phyloP scores from a whole-genome alignment of 345 rosid species.

The Hevea brasiliensis region DNA sequence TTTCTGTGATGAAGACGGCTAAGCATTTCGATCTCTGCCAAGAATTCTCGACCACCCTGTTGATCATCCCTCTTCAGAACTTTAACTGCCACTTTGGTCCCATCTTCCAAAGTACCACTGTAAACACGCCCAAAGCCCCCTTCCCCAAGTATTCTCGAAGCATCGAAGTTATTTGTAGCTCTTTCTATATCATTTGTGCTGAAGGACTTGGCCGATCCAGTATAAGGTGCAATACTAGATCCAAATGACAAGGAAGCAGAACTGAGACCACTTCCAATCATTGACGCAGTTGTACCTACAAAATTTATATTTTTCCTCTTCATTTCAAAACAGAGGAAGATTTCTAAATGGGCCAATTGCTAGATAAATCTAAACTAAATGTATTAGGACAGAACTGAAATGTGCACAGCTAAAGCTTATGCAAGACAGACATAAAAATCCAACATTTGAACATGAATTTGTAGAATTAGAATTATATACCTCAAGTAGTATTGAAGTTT shows the following conservation, averaged over 20 bases:
- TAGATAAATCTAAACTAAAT: background rate
- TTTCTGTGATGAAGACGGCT: constrained; percentile 97
- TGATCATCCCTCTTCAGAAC: constrained; percentile 91
- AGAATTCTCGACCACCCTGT: constrained; percentile 87
- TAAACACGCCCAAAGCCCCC: constrained; percentile 95
- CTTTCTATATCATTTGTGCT: constrained; percentile 66
- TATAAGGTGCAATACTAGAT: constrained; percentile 73
- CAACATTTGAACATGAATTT: background rate
- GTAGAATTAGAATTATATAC: background rate
- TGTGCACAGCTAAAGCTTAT: constrained; percentile 4
- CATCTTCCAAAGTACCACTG: constrained; percentile 79
- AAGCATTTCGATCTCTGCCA: constrained; percentile 98
- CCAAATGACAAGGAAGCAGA: constrained; percentile 79
- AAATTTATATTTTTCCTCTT: background rate
- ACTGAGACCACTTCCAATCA: constrained; percentile 64
- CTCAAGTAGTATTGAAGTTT: background rate
- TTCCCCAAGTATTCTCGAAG: constrained; percentile 77
- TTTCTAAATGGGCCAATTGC: constrained; percentile 2
- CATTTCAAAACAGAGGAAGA: background rate
- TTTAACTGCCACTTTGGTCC: constrained; percentile 84
- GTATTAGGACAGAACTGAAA: background rate
- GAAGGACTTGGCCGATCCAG: constrained; percentile 89
- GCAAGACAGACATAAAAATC: background rate
- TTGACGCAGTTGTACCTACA: constrained; percentile 64
- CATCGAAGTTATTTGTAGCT: constrained; percentile 75